Conservation (phyloP, 2,329 filamentous ascomycete species). For the Colletotrichum sp. region DNA sequence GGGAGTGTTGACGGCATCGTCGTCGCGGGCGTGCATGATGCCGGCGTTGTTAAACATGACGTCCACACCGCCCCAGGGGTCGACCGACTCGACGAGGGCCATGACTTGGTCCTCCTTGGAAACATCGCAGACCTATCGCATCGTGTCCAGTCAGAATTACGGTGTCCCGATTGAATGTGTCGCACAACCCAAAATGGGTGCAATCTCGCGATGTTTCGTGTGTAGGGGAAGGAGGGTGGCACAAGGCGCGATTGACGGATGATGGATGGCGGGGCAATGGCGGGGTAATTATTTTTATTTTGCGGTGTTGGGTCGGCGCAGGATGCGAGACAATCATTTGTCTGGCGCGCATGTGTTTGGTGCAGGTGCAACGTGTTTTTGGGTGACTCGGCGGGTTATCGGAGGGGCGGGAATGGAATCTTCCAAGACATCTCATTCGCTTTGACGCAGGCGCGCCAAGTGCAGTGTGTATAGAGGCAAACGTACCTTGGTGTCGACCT, state of each 20-base stretch:
- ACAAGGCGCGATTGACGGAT: not conserved
- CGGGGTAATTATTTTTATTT: conserved; percentile 7
- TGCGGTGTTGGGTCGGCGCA: not conserved
- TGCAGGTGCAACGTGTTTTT: conserved; percentile 26
- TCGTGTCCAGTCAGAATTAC: not conserved
- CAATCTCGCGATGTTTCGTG: not conserved
- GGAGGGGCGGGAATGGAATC: conserved; percentile 4
- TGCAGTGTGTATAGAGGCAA: not conserved
- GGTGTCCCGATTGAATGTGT: not conserved
- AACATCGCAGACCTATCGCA: conserved; percentile 66
- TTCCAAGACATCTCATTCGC: conserved; percentile 6
- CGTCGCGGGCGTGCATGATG: conserved; percentile 90
- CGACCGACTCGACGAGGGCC: conserved; percentile 74
- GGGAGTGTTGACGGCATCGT: conserved; percentile 81
- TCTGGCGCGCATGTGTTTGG: not conserved
- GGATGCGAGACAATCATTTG: not conserved
- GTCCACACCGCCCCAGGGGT: conserved; percentile 87
- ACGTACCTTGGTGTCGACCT: conserved; percentile 64
- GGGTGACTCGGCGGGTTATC: not conserved
- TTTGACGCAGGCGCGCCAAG: not conserved
- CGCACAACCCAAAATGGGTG: not conserved
- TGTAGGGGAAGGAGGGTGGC: not conserved
- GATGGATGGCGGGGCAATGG: conserved; percentile 8
- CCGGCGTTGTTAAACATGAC: conserved; percentile 98
- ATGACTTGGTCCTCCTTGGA: conserved; percentile 84